Percentiles rank a stretch among this genome's conserved stretches.
phyloP scores from a whole-genome alignment of 768 basidiomycete species.

The Cystobasidium ongulense region DNA sequence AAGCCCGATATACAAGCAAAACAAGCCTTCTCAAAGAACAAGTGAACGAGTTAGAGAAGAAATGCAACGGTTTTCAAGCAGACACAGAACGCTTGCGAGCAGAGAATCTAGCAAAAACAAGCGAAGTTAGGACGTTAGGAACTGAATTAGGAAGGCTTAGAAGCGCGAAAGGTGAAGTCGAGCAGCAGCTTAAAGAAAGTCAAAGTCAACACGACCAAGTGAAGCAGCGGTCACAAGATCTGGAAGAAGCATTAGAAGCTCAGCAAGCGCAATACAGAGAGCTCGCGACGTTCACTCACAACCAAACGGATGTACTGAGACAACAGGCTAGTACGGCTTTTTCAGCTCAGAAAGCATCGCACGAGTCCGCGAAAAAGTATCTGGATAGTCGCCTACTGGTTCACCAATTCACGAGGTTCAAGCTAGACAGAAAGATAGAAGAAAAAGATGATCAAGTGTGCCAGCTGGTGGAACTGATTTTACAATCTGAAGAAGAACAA shows the following conservation, averaged over 20 bases:
- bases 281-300: neutral
- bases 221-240: neutral
- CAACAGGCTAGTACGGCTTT: neutral
- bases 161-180: neutral
- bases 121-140: conserved; percentile 7
- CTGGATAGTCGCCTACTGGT: neutral
- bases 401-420: neutral
- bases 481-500: conserved; percentile 10
- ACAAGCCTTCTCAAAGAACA: neutral
- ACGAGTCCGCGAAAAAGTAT: neutral
- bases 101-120: conserved; percentile 10
- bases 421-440: conserved; percentile 3
- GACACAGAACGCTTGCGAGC: neutral
- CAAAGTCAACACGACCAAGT: neutral
- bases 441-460: conserved; percentile 20
- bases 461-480: conserved; percentile 9
- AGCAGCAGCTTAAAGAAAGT: conserved; percentile 11
- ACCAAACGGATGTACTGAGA: neutral
- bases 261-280: neutral
- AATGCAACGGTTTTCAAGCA: neutral
- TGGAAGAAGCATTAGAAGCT: neutral
- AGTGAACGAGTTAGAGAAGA: neutral
- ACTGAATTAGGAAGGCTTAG: conserved; percentile 9
- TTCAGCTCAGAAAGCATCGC: neutral
- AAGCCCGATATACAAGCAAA: neutral